Base-by-base conservation (phyloP, 768 basidiomycete species). In the Agaricus blazei region DNA sequence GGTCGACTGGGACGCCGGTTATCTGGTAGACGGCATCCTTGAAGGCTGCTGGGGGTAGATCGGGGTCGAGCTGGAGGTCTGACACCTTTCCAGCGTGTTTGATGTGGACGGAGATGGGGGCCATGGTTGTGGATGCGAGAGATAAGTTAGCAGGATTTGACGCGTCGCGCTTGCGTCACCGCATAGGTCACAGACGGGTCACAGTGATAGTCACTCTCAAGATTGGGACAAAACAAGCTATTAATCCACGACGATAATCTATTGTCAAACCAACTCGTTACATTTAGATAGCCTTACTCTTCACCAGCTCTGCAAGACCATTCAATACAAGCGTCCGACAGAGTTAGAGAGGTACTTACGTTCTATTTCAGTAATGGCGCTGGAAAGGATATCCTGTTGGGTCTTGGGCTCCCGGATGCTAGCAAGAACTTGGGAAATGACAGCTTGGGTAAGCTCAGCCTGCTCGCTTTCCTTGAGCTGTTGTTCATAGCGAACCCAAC, bases 401-500 rank as follows among this genome's bases (percentile, higher is more conserved):
- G 84, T 81, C 82, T 88, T 94, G 74, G 93, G 89, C 63, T 98
- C 94, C 69, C 82, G 75, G 60, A 98, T 72, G 64, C 77, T 78
- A 67, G 85, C 84, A 67, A 91, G 78, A 60, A 98, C 96, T 70
- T 90, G 93, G 56, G 85, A 83, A 64, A 97, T 90, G 68, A 99
- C 88, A 50, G 78, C 75, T 80, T 88, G 85, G 60, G 93, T 88
- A 55, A 99, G 85, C 49, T 92, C 90, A 31, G 85, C 80, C 81
- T 99, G 97, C 76, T 99, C 93, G 66, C 82, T 88, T 79, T 99
- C 95, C 79, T 97, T 93, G 67, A 84, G 79, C 69, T 95, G 92
- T 68, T 97, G 95, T 78, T 98, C 96, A 73, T 86, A 94, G 68
- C 97, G 90, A 55, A 94, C 96, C 95, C 95, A 97, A 70, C 90